Conservation (phyloP, 1,139 yeast genomes). For the Yamadazyma friedrichii region DNA sequence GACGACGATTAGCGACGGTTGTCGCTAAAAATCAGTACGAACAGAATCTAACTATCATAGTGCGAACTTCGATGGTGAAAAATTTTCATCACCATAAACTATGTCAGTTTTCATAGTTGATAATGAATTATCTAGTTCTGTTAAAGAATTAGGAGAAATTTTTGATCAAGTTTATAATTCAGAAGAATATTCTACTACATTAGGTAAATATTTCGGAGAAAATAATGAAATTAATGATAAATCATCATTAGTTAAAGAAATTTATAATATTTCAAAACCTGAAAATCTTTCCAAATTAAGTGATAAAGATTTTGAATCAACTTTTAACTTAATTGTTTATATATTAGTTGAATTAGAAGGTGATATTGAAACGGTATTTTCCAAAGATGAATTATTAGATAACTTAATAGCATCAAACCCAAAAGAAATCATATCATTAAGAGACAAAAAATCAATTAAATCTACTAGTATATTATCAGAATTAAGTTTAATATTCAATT, state of each 20-base stretch:
- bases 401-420: slow-evolving; percentile 37
- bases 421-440: slow-evolving; percentile 38
- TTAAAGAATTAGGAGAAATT: slow-evolving; percentile 40
- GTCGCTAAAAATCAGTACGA: neutral
- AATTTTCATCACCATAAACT: slow-evolving; percentile 7
- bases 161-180: slow-evolving; percentile 34
- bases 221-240: slow-evolving; percentile 29
- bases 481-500: slow-evolving; percentile 45
- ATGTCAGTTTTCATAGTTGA: slow-evolving; percentile 52
- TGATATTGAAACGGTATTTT: slow-evolving; percentile 26
- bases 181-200: slow-evolving; percentile 28
- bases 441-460: slow-evolving; percentile 48
- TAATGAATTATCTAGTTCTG: slow-evolving; percentile 42
- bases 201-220: slow-evolving; percentile 19
- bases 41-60: neutral
- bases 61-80: slow-evolving; percentile 8
- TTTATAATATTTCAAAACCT: slow-evolving; percentile 26
- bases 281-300: slow-evolving; percentile 33
- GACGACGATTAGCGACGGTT: neutral
- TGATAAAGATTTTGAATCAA: slow-evolving; percentile 47
- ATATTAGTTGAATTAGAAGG: slow-evolving; percentile 33
- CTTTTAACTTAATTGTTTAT: slow-evolving; percentile 42
- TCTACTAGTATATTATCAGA: slow-evolving; percentile 43
- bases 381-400: slow-evolving; percentile 24
- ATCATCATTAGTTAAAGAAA: slow-evolving; percentile 25